Percentiles rank a stretch among this genome's conserved stretches.
phyloP scores from a whole-genome alignment of 768 basidiomycete species.

The Leccinellum rugosiceps region DNA sequence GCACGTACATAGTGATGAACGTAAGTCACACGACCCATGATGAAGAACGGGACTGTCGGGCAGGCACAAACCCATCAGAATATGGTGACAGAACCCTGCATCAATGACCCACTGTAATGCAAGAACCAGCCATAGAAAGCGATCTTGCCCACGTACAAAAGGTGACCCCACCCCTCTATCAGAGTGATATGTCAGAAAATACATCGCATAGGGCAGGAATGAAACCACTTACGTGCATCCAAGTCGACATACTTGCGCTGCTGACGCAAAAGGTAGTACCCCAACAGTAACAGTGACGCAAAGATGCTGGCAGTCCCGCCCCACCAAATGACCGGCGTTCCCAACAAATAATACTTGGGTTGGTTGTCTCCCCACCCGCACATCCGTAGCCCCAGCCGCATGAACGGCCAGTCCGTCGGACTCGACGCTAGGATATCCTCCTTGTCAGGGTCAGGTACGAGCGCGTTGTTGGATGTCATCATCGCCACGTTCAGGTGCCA shows the following conservation, averaged over 20 bases:
- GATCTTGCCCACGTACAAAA: slow-evolving; percentile 88
- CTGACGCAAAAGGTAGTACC: slow-evolving; percentile 70
- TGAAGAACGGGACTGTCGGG: slow-evolving; percentile 81
- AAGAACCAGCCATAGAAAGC: slow-evolving; percentile 90
- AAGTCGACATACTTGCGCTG: slow-evolving; percentile 93
- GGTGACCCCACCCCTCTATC: slow-evolving; percentile 89
- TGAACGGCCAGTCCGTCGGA: slow-evolving; percentile 92
- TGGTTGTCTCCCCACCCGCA: slow-evolving; percentile 91
- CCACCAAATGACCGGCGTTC: slow-evolving; percentile 95
- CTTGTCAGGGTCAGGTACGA: slow-evolving; percentile 96
- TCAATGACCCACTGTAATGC: slow-evolving; percentile 68
- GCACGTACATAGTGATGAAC: slow-evolving; percentile 88
- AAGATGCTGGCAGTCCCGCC: slow-evolving; percentile 65
- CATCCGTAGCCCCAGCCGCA: slow-evolving; percentile 90
- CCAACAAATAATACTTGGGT: slow-evolving; percentile 90
- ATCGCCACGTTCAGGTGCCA: slow-evolving; percentile 99
- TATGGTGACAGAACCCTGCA: not conserved
- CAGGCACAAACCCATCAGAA: not conserved
- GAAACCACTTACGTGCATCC: slow-evolving; percentile 62
- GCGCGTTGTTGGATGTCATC: slow-evolving; percentile 99
- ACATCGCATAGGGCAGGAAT: not conserved
- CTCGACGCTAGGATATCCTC: slow-evolving; percentile 94
- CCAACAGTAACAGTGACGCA: slow-evolving; percentile 48
- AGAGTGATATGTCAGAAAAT: slow-evolving; percentile 1
- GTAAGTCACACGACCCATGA: slow-evolving; percentile 98